Evolutionary conservation across 257 asterid species (phyloP), one percentile per base, ranked within the genome.

Genomic region (Jaltomata sinuosa): DNA sequence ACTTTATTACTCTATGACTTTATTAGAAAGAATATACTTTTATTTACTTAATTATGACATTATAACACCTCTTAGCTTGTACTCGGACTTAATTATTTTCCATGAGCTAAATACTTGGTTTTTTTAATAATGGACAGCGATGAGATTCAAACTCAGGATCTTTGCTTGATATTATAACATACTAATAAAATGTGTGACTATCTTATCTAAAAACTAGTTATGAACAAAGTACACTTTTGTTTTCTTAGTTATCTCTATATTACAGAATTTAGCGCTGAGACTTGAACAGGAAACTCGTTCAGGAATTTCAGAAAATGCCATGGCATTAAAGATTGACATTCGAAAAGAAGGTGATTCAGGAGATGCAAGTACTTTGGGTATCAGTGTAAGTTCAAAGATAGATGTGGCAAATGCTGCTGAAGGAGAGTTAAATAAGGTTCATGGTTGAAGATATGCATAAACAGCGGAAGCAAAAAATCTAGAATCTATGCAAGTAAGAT

Each of bases 381-480:
- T 40, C 34, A n/a, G n/a, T n/a, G 34, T 68, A 6, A 21, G 49
- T 50, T 91, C 68, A 49, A 82, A 45, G 59, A 36, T 36, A 8
- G 67, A n/a, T 31, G 87, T 47, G 29, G 64, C 22, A 2, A 86
- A 31, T 50, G 21, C 52, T 55, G 21, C 61, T 77, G 83, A 83
- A 22, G 31, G 11, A 61, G 82, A 83, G 19, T 86, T 47, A 57
- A 89, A 74, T 68, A 93, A 87, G 90, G 15, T 90, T 69, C 80
- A 67, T 32, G 76, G 32, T 32, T 27, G 47, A 32, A 67, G 76
- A 67, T 32, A 10, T 67, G 47, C 76, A 32, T 32, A 32, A 29
- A 67, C 15, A 67, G 47, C 22, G 27, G 47, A 67, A 32, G 47
- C 25, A 67, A 65, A 16, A n/a, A 32, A 32, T 11, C 25, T 8